Percentiles rank a stretch among this genome's conserved stretches.
phyloP scores from a whole-genome alignment of 805 yeast species.

The Metschnikowia matae region DNA sequence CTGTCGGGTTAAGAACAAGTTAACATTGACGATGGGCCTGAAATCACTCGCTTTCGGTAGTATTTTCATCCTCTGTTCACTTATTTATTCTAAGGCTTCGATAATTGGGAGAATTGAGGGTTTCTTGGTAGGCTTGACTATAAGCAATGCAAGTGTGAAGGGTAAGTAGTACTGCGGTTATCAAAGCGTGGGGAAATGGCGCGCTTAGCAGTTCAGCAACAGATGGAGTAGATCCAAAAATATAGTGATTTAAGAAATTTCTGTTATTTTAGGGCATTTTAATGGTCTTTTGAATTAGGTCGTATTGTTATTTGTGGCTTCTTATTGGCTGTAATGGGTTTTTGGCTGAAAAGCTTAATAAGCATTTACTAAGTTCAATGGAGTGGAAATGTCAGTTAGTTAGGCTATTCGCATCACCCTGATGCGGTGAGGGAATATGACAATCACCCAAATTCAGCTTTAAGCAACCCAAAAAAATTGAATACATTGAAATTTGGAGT shows the following conservation, averaged over 20 bases:
- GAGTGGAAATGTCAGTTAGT: neutral
- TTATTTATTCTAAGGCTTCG: neutral
- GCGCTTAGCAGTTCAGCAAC: neutral
- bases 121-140: neutral
- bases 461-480: neutral
- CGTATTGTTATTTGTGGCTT: too few species aligned
- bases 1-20: slow-evolving; percentile 16
- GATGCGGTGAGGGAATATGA: neutral
- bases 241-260: neutral
- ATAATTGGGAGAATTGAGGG: neutral
- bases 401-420: neutral
- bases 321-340: neutral
- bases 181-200: neutral
- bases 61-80: slow-evolving; percentile 1
- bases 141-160: neutral
- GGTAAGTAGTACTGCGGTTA: neutral
- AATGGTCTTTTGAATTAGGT: too few species aligned
- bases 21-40: neutral
- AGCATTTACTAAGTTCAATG: too few species aligned
- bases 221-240: neutral
- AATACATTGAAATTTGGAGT: neutral
- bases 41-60: neutral
- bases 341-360: neutral
- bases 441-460: neutral
- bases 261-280: neutral